Base-by-base conservation (phyloP, 768 basidiomycete species). In the Podaxis pistillaris region DNA sequence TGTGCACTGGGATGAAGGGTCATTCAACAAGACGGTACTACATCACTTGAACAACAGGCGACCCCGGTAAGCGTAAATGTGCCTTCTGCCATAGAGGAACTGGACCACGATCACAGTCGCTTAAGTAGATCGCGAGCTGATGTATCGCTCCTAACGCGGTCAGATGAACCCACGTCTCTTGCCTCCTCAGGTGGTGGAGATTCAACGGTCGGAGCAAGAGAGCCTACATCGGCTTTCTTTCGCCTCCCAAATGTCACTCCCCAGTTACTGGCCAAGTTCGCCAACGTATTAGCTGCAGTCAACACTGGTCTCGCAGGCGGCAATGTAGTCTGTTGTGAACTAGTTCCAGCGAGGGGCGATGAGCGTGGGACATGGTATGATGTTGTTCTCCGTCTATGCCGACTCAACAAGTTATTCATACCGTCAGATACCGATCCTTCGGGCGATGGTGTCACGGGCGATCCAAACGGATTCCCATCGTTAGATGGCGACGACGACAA, bases 371-470 rank as follows among this genome's bases (percentile, higher is more conserved):
- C 70, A 51, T 86, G 85, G 67, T 87, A 80, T 60, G 89, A 91
- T 13, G 81, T 77, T 44, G 87, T 86, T 63, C 88, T 77, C 58
- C 84, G 76, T 57, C 89, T 30, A n/a, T 41, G 24, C 71, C 55
- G 47, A 71, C 64, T 61, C 7, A 71, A 60, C 71, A 70, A 62
- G 75, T 75, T 83, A 2, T 80, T 72, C 75, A 90, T 80, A 9
- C 85, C 89, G 24, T 89, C 88, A 13, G 85, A 80, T 6, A 85
- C 76, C 0, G 86, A 86, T 50, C 80, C 88, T 52, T 85, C 82
- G 0, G 88, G 85, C 1, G 87, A 87, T 2, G 88, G 84, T 9
- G 83, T 81, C 13, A 75, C 70, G 2, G 77, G 72, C 28, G 76
- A 68, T 56, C 73, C 72, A 64, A 80, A 79, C 8, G 78, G 77